A percentile compares a stretch with the other conserved stretches of the same genome.
phyloP scores from a whole-genome alignment of 768 basidiomycete genomes.

The Rhizopogon vulgaris region DNA sequence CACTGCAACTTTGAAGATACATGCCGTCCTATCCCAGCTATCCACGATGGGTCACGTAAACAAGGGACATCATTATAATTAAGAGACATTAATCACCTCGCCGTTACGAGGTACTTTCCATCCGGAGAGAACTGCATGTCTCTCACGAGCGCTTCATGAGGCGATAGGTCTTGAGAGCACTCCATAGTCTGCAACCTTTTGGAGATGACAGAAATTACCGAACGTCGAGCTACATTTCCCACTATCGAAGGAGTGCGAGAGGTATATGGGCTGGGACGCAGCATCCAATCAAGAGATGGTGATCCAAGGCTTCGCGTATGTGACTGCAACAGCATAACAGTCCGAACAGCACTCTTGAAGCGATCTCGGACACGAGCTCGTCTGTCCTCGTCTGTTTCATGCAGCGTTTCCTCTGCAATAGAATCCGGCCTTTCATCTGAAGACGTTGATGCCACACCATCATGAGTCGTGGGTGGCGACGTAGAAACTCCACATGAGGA shows the following conservation, averaged over 20 bases:
- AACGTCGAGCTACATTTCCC: background rate
- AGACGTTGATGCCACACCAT: constrained; percentile 17
- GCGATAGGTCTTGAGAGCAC: constrained; percentile 35
- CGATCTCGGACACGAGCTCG: constrained; percentile 28
- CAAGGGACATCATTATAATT: background rate
- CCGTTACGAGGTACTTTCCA: constrained; percentile 47
- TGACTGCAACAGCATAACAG: constrained; percentile 37
- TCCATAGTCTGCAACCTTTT: constrained; percentile 34
- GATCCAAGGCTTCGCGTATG: background rate
- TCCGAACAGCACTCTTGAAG: constrained; percentile 37
- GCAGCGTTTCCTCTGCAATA: constrained; percentile 18
- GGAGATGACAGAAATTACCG: background rate
- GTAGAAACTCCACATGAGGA: background rate
- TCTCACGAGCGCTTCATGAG: constrained; percentile 48
- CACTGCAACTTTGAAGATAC: constrained; percentile 44
- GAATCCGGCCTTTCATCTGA: constrained; percentile 22
- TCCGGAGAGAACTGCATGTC: constrained; percentile 53
- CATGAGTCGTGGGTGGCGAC: background rate
- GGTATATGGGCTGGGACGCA: background rate
- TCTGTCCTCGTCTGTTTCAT: constrained; percentile 19
- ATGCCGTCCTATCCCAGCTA: constrained; percentile 46
- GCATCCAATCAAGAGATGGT: background rate
- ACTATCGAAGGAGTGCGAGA: background rate
- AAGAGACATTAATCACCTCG: constrained; percentile 28
- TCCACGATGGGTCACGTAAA: constrained; percentile 3